Evolutionary conservation across 2,329 filamentous ascomycete species (phyloP).

Genomic region (Podosphaera fusca): DNA sequence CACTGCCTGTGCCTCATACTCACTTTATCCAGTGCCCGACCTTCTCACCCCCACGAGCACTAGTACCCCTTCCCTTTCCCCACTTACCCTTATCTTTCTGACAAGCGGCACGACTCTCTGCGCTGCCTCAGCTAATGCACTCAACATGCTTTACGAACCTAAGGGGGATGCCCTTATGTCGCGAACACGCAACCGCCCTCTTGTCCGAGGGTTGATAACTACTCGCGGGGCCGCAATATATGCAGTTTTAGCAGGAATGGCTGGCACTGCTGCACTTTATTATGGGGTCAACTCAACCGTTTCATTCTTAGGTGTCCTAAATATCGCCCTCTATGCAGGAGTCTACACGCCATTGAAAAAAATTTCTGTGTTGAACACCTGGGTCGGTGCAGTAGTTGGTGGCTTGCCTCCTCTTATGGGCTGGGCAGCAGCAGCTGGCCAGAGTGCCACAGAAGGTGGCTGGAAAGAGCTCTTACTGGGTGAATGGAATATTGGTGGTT

Average conservation of each 20-base stretch:
- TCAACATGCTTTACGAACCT: slow-evolving; percentile 95
- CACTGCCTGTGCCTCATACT: slow-evolving; percentile 75
- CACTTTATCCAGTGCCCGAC: slow-evolving; percentile 75
- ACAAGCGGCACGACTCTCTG: slow-evolving; percentile 74
- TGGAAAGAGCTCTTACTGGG: slow-evolving; percentile 54
- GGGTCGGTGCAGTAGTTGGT: slow-evolving; percentile 80
- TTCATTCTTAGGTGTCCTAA: slow-evolving; percentile 59
- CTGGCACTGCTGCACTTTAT: slow-evolving; percentile 54
- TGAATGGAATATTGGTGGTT: slow-evolving; percentile 49
- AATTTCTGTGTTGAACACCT: slow-evolving; percentile 70
- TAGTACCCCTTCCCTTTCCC: slow-evolving; percentile 55
- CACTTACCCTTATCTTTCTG: slow-evolving; percentile 77
- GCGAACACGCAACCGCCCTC: slow-evolving; percentile 71
- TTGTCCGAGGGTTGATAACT: slow-evolving; percentile 62
- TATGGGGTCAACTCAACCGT: slow-evolving; percentile 88
- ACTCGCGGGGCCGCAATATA: slow-evolving; percentile 52
- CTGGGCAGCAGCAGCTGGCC: slow-evolving; percentile 84
- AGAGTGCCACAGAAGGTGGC: slow-evolving; percentile 53
- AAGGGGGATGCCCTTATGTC: slow-evolving; percentile 80
- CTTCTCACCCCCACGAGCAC: slow-evolving; percentile 49
- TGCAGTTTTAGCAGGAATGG: slow-evolving; percentile 45
- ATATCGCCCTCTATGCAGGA: slow-evolving; percentile 76
- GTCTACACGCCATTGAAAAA: slow-evolving; percentile 86
- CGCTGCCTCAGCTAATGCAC: slow-evolving; percentile 72
- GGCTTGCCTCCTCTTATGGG: slow-evolving; percentile 93